phyloP scores from a whole-genome alignment of 1,139 yeast genomes.

The Candida sp. region DNA sequence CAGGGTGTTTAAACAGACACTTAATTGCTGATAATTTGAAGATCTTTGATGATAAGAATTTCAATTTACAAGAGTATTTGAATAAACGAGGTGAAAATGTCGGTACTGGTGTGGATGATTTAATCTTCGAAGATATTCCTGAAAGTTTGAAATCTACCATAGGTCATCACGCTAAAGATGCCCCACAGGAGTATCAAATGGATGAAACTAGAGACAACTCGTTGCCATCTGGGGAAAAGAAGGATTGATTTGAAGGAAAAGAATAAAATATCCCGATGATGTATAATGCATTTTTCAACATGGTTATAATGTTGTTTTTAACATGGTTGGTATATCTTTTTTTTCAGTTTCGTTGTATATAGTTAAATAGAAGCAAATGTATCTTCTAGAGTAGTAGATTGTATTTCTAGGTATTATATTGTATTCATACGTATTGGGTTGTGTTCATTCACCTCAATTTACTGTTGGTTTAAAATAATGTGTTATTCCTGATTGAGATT shows the following conservation, averaged over 20 bases:
- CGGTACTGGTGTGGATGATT: constrained; percentile 56
- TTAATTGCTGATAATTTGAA: constrained; percentile 89
- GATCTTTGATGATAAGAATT: constrained; percentile 72
- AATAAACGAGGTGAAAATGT: constrained; percentile 73
- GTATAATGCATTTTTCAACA: no score
- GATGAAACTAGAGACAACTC: constrained; percentile 10
- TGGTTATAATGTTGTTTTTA: no score
- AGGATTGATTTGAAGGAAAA: neutral
- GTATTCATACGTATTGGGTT: no score
- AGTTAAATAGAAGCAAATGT: no score
- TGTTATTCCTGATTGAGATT: no score
- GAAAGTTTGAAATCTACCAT: constrained; percentile 51
- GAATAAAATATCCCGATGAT: neutral
- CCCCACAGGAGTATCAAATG: constrained; percentile 40
- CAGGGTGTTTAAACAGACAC: constrained; percentile 86
- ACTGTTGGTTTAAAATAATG: no score
- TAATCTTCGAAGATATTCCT: constrained; percentile 73
- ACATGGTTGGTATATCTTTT: no score
- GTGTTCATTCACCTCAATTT: no score
- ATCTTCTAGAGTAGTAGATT: no score
- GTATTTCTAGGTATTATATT: no score
- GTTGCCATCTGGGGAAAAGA: constrained; percentile 11
- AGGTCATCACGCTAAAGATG: constrained; percentile 66
- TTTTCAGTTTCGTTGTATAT: no score
- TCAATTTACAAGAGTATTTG: constrained; percentile 80